Evolutionary conservation across 495 filamentous ascomycete genomes (phyloP).

Genomic region (Xylaria intraflava): DNA sequence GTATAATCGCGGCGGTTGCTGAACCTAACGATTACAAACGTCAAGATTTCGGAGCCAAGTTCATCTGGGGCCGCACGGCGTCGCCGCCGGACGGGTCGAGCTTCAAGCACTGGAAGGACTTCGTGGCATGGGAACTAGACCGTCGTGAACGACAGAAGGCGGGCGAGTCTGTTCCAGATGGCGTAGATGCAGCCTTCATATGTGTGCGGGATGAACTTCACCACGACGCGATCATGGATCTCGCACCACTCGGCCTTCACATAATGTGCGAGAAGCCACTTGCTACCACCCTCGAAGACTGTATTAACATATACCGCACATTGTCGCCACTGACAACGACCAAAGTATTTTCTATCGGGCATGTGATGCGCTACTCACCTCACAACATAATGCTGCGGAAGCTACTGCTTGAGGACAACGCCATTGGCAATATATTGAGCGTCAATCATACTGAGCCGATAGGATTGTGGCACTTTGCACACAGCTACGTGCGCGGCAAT

Average conservation of each 20-base stretch:
- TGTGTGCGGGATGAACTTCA: slow-evolving; percentile 88
- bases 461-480: slow-evolving; percentile 93
- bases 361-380: slow-evolving; percentile 77
- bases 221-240: slow-evolving; percentile 62
- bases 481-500: slow-evolving; percentile 90
- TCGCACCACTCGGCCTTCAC: slow-evolving; percentile 65
- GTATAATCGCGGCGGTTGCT: slow-evolving; percentile 65
- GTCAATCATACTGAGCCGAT: slow-evolving; percentile 91
- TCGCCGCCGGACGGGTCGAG: slow-evolving; percentile 44
- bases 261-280: slow-evolving; percentile 95
- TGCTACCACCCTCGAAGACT: slow-evolving; percentile 68
- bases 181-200: slow-evolving; percentile 76
- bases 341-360: slow-evolving; percentile 74
- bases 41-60: slow-evolving; percentile 54
- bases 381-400: slow-evolving; percentile 81
- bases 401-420: slow-evolving; percentile 62
- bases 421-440: slow-evolving; percentile 79
- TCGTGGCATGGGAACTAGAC: slow-evolving; percentile 55
- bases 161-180: slow-evolving; percentile 39
- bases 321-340: slow-evolving; percentile 32
- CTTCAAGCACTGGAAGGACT: slow-evolving; percentile 70
- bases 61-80: slow-evolving; percentile 48
- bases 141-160: slow-evolving; percentile 42
- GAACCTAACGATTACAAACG: slow-evolving; percentile 80
- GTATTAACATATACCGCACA: slow-evolving; percentile 62